Evolutionary conservation across 257 asterid species (phyloP), one percentile per base, ranked within the genome.

Genomic region (Salvia hispanica): DNA sequence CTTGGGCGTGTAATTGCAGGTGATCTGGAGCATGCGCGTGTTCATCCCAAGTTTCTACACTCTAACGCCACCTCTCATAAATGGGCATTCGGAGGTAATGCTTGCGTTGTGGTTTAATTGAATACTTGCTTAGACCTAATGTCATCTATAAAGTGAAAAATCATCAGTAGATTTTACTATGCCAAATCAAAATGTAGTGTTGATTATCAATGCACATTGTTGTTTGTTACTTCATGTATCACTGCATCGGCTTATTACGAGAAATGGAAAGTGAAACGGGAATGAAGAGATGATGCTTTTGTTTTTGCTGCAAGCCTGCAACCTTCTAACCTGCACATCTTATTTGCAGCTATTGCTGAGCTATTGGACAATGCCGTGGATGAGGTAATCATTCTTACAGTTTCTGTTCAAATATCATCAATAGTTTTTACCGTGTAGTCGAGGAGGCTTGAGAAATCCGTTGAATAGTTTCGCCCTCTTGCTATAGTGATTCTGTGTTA

Each of bases 71-170:
- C 98, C 58, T 89, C 93, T 51, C 98, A 92, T 74, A 88, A 86
- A 74, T 92, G 98, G 98, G 98, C 97, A 3, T 88, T 92, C 62
- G 98, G 98, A 79, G 98, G 98, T 92, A 68, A 65, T 51, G 2
- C 51, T 43, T 36, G 3, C 46, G 36, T 50, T 39, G 11, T 31
- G n/a, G 76, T 33, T 7, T 59, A 57, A 25, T 62, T 68, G 71
- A 18, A 51, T 53, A 9, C 53, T 58, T 36, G 43, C 56, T 64
- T 15, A 57, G 45, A 67, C 40, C 40, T 69, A 36, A 39, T 50
- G 51, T 50, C 40, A 45, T 46, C 45, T 46, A 44, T 21, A 15
- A 60, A 15, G 62, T 18, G 18, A 9, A 6, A 48, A 50, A 48
- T 44, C 43, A 51, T 25, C 31, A 25, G 31, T 15, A 14, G 18